Conservation (phyloP, 2,329 filamentous ascomycete species). For the Biscogniauxia mediterranea region DNA sequence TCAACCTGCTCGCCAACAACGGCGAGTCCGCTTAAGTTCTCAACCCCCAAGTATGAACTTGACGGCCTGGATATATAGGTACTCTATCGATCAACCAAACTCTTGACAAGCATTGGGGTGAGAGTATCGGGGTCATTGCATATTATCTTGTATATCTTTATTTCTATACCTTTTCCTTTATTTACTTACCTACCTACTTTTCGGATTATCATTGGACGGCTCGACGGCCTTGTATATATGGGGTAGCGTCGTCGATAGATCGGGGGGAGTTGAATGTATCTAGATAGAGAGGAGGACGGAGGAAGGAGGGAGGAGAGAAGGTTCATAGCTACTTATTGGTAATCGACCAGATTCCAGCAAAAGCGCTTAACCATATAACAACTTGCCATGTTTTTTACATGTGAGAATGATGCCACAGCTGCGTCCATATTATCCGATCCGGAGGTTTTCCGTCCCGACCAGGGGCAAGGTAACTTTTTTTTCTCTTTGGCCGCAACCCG, state of each 20-base stretch:
- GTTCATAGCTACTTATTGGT: background rate
- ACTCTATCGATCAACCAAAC: background rate
- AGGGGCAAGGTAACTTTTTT: background rate
- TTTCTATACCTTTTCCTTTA: background rate
- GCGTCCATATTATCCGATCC: background rate
- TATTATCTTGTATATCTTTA: background rate
- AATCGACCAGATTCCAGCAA: background rate
- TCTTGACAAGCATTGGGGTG: too few relatives aligned
- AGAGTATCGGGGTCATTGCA: background rate
- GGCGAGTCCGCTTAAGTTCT: conserved; percentile 12
- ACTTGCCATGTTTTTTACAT: background rate
- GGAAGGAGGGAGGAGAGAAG: background rate
- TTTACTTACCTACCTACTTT: too few relatives aligned
- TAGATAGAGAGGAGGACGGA: background rate
- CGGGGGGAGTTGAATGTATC: background rate
- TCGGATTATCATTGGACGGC: background rate
- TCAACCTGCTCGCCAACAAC: conserved; percentile 36
- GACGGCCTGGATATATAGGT: background rate
- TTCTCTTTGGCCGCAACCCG: background rate
- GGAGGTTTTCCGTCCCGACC: too few relatives aligned
- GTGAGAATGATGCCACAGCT: background rate
- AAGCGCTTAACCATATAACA: too few relatives aligned
- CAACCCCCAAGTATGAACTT: background rate
- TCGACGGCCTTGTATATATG: background rate
- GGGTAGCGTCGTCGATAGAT: background rate